A percentile compares a stretch with the other conserved stretches of the same genome.
These are phyloP conservation scores for Excoecaria cochinchinensis DNA, from an alignment of 345 rosid genomes.

Conservation along the genomic window DNA sequence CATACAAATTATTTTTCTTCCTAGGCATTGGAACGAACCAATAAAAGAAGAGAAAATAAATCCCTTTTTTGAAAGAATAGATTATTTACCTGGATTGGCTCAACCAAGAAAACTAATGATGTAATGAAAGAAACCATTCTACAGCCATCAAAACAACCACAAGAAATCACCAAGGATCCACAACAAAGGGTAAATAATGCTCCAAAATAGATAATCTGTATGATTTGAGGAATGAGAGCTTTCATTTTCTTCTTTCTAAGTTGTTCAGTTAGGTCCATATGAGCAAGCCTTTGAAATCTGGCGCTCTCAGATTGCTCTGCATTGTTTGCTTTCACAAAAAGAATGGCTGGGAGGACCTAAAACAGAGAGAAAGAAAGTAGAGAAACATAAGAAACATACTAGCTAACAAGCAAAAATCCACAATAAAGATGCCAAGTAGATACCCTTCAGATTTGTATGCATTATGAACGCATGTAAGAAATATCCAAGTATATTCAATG, in stretches of 20 bases:
- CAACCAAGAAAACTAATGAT: constrained; percentile 74
- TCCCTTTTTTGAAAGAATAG: constrained; percentile 7
- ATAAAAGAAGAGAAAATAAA: neutral
- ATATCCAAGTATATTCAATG: neutral
- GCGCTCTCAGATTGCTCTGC: constrained; percentile 70
- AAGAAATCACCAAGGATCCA: constrained; percentile 68
- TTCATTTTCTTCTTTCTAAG: constrained; percentile 90
- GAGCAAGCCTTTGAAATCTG: constrained; percentile 72
- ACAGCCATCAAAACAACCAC: constrained; percentile 62
- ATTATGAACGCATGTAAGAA: neutral
- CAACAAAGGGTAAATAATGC: constrained; percentile 56
- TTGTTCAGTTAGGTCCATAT: constrained; percentile 51
- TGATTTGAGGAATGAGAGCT: constrained; percentile 78
- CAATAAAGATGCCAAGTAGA: neutral
- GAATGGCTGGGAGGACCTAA: constrained; percentile 83
- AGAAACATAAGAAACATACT: neutral
- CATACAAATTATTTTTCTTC: neutral
- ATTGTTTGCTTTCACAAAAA: constrained; percentile 90
- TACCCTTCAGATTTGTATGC: neutral
- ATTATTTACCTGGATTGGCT: constrained; percentile 77
- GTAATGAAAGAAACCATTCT: constrained; percentile 74
- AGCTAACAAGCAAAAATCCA: neutral
- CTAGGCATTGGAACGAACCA: neutral
- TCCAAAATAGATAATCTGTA: constrained; percentile 74
- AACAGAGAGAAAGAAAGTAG: neutral